Evolutionary conservation across 768 basidiomycete species (phyloP).

Genomic region (Lactarius hengduanensis): DNA sequence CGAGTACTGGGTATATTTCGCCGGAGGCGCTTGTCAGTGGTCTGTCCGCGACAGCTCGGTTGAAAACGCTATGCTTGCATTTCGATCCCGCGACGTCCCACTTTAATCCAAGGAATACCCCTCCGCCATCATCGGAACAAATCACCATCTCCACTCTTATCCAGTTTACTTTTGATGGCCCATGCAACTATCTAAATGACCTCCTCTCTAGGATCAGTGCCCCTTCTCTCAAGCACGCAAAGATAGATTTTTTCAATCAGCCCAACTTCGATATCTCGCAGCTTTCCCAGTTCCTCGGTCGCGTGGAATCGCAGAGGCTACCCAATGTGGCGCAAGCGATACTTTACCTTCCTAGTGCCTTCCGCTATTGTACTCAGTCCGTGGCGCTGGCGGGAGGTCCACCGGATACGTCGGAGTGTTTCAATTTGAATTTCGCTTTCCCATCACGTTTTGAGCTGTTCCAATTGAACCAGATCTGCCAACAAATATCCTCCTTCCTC

Average conservation of each 20-base stretch:
- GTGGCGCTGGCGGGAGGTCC: not conserved
- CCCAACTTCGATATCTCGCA: not conserved
- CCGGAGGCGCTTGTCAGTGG: not conserved
- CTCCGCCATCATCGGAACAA: not conserved
- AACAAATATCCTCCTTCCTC: not conserved
- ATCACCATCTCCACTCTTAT: not conserved
- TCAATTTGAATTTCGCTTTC: not conserved
- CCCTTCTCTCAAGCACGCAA: not conserved
- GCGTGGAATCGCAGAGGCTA: not conserved
- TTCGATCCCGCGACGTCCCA: not conserved
- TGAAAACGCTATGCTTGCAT: not conserved
- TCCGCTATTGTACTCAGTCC: not conserved
- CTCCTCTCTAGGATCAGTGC: not conserved
- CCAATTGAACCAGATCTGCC: not conserved
- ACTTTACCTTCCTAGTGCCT: not conserved
- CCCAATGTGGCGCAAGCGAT: not conserved
- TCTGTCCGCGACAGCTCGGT: constrained; percentile 6
- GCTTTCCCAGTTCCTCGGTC: not conserved
- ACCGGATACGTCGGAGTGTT: not conserved
- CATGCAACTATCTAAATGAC: constrained; percentile 1
- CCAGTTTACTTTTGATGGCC: not conserved
- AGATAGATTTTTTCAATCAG: not conserved
- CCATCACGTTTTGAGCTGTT: not conserved
- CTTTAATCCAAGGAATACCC: too few species aligned
- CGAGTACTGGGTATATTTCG: not conserved